Conservation (phyloP, 1,139 yeast species). For the Sugiyamaella pinicola region DNA sequence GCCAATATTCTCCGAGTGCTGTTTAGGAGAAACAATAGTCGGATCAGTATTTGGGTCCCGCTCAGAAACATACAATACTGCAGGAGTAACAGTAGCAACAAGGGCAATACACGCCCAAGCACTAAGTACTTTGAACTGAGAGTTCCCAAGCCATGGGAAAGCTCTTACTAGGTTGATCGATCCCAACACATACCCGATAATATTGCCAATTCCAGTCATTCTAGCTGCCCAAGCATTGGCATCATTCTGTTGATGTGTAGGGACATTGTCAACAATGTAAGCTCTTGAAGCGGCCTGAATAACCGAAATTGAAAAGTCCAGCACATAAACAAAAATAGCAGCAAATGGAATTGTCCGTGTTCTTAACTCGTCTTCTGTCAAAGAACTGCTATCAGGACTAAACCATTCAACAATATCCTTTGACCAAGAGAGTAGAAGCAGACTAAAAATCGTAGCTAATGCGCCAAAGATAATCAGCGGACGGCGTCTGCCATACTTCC, state of each 20-base stretch:
- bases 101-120: conserved; percentile 50
- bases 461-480: conserved; percentile 59
- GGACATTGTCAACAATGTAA: conserved; percentile 58
- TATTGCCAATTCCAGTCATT: conserved; percentile 61
- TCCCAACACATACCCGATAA: conserved; percentile 57
- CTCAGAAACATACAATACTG: conserved; percentile 49
- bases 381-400: conserved; percentile 32
- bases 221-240: conserved; percentile 78
- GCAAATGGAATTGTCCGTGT: conserved; percentile 52
- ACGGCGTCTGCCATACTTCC: conserved; percentile 52
- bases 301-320: conserved; percentile 58
- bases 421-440: conserved; percentile 52
- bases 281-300: conserved; percentile 63
- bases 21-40: conserved; percentile 28
- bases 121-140: conserved; percentile 55
- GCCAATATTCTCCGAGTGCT: conserved; percentile 40
- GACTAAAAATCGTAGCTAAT: conserved; percentile 48
- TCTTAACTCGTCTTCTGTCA: conserved; percentile 38
- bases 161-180: conserved; percentile 43
- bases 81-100: conserved; percentile 45
- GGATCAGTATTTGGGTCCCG: conserved; percentile 50
- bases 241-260: conserved; percentile 54
- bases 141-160: conserved; percentile 47
- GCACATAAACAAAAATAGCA: conserved; percentile 51
- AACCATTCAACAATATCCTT: conserved; percentile 40